These are phyloP conservation scores for Cucumis hystrix DNA, from an alignment of 306 rosid species.

Conservation along the genomic window DNA sequence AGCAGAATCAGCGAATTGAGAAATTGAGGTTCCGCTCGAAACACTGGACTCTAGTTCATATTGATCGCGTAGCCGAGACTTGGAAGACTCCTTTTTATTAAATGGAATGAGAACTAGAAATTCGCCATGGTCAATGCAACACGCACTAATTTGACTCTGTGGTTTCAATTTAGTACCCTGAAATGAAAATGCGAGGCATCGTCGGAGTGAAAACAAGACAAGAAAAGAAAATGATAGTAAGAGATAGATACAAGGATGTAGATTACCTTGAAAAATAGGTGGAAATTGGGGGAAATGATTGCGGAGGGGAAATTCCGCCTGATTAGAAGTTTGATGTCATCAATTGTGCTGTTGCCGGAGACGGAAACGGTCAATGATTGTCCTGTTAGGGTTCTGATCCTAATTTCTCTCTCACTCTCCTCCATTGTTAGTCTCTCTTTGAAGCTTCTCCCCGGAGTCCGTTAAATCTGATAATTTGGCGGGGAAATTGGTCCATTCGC, in stretches of 20 bases:
- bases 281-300: conserved; percentile 49
- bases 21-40: conserved; percentile 18
- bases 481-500: neutral
- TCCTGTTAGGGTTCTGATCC: conserved; percentile 53
- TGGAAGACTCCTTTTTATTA: conserved; percentile 29
- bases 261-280: conserved; percentile 62
- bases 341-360: conserved; percentile 27
- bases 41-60: conserved; percentile 9
- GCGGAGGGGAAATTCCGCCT: conserved; percentile 42
- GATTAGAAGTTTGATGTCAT: conserved; percentile 59
- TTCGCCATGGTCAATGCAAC: conserved; percentile 25
- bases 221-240: neutral
- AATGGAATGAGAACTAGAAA: conserved; percentile 65
- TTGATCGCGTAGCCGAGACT: conserved; percentile 16
- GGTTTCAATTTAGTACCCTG: conserved; percentile 65
- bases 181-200: conserved; percentile 4
- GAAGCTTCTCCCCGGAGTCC: neutral
- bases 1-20: conserved; percentile 39
- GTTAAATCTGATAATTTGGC: neutral
- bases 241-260: neutral
- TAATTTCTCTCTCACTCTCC: conserved; percentile 24
- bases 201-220: neutral
- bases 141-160: conserved; percentile 25
- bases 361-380: conserved; percentile 38
- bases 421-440: conserved; percentile 10